Evolutionary conservation across 1,284 basidiomycete genomes (phyloP).

Genomic region (Austroboletus sp.): DNA sequence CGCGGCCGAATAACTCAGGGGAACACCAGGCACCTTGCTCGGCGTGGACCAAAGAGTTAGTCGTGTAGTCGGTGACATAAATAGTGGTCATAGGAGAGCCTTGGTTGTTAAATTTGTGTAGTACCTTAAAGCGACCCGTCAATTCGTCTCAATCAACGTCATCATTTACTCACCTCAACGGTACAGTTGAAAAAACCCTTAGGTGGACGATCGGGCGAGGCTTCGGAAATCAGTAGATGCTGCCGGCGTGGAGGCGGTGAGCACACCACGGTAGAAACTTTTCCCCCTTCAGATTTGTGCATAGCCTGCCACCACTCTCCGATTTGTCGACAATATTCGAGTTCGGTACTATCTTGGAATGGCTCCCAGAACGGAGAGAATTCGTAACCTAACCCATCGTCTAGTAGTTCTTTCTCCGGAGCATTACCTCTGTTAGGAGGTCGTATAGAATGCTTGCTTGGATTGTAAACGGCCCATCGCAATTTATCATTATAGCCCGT

Average conservation of each 20-base stretch:
- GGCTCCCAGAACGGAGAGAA: conserved; percentile 34
- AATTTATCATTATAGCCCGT: conserved; percentile 38
- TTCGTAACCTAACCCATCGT: conserved; percentile 25
- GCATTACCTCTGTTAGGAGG: conserved; percentile 22
- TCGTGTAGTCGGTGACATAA: conserved; percentile 67
- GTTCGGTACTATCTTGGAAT: conserved; percentile 23
- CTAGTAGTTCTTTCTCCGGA: conserved; percentile 23
- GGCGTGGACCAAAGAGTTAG: conserved; percentile 32
- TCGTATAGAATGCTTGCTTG: conserved; percentile 11
- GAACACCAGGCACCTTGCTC: conserved; percentile 45
- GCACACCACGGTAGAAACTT: conserved; percentile 14
- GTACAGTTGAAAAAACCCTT: conserved; percentile 61
- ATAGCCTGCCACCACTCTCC: conserved; percentile 53
- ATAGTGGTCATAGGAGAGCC: conserved; percentile 41
- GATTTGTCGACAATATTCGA: conserved; percentile 35
- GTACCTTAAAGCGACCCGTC: conserved; percentile 35
- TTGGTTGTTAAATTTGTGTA: conserved; percentile 38
- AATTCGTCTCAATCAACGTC: background rate
- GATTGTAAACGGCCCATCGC: conserved; percentile 32
- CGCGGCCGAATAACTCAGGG: conserved; percentile 36
- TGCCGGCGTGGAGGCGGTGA: conserved; percentile 19
- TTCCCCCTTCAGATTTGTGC: conserved; percentile 11
- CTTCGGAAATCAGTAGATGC: conserved; percentile 50
- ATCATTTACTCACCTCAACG: conserved; percentile 45
- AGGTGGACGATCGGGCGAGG: conserved; percentile 39